phyloP scores from a whole-genome alignment of 2,329 filamentous ascomycete species.

The Clonostachys sp. region DNA sequence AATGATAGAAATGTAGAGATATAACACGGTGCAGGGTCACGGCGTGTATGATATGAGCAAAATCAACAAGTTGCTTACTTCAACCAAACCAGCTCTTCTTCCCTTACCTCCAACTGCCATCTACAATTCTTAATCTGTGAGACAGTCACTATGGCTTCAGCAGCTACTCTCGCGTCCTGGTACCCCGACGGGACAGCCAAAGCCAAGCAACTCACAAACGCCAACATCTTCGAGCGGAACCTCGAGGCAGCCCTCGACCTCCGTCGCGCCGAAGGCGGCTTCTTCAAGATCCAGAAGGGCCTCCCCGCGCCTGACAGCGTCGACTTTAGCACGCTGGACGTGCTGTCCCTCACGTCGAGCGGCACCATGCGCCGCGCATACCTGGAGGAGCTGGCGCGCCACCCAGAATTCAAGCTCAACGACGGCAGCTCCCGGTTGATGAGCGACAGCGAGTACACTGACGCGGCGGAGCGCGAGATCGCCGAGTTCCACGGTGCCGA shows the following conservation, averaged over 20 bases:
- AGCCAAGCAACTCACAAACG: neutral
- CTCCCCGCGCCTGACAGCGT: conserved; percentile 2
- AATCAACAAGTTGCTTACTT: neutral
- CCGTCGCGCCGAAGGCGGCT: conserved; percentile 10
- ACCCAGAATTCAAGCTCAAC: conserved; percentile 30
- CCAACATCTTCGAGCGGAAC: conserved; percentile 9
- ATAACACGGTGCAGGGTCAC: neutral
- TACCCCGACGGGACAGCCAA: neutral
- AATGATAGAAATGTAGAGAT: neutral
- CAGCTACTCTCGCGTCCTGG: neutral
- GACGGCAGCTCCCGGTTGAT: conserved; percentile 58
- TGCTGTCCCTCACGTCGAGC: conserved; percentile 52
- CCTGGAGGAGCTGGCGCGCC: conserved; percentile 38
- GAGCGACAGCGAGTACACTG: conserved; percentile 58
- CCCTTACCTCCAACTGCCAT: neutral
- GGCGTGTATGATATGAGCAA: neutral
- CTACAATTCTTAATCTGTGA: neutral
- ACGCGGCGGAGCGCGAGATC: conserved; percentile 52
- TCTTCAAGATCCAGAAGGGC: conserved; percentile 13
- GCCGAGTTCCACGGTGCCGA: conserved; percentile 56
- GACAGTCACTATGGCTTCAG: neutral
- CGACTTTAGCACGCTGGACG: conserved; percentile 65
- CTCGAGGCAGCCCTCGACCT: conserved; percentile 23
- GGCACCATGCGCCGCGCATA: conserved; percentile 39
- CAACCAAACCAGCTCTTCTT: neutral